Base-by-base conservation (phyloP, 352 stramenopile genomes). In the Pythium utonaiense region DNA sequence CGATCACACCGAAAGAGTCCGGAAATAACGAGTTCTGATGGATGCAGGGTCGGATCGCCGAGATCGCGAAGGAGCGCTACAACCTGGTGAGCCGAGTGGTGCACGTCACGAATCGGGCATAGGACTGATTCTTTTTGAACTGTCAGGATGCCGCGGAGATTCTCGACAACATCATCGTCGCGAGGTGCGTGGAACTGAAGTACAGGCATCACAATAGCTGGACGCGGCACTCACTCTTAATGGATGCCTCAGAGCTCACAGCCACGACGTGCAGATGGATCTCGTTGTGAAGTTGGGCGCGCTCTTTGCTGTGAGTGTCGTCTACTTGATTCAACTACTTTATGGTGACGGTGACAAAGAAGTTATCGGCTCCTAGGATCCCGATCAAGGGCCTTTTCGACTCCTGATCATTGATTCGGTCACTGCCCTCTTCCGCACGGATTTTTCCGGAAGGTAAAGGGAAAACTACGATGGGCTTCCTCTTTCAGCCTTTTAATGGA, bases 151-250 rank as follows among this genome's bases (percentile, higher is more conserved):
- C 85, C 22, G 69, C 83, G 1, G 92, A 97, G 31, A 80, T 96
- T n/a, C 75, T 98, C 22, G 93, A 98, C 64, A 98, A 98, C 71
- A 95, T 98, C 51, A 91, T 98, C 44, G 80, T 97, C 34, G 91
- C 90, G 16, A 80, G 88, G 80, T 91, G 50, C 50, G 21, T 10
- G 5, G 56, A 4, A n/a, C 28, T 31, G 14, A 25, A 44, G 45
- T n/a, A n/a, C n/a, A n/a, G n/a, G n/a, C n/a, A n/a, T n/a, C n/a
- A n/a, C n/a, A n/a, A n/a, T n/a, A n/a, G n/a, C n/a, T n/a, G n/a
- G n/a, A n/a, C n/a, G n/a, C n/a, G n/a, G n/a, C n/a, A n/a, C n/a
- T n/a, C n/a, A n/a, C n/a, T n/a, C n/a, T n/a, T n/a, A n/a, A n/a
- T n/a, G n/a, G 49, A 19, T 30, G 10, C 7, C 22, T 44, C 48